Evolutionary conservation across 371 early-diverging fungal genomes (phyloP).

Genomic region (Mucor saturninus): DNA sequence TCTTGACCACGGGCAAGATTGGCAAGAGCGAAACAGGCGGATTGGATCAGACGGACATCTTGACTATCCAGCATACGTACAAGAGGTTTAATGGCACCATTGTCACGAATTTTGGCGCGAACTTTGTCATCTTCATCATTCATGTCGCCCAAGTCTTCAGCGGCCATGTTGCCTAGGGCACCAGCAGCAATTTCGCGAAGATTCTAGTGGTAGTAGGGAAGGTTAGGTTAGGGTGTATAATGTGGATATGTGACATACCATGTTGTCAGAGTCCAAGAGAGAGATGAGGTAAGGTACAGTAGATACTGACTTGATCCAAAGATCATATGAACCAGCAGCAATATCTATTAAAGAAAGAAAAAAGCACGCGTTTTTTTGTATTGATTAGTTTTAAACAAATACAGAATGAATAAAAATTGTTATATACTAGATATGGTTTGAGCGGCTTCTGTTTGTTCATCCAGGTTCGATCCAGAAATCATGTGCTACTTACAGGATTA

Average conservation of each 20-base stretch:
- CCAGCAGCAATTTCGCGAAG: conserved; percentile 46
- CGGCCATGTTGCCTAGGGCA: conserved; percentile 75
- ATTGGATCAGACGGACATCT: conserved; percentile 55
- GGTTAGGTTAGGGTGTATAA: no score
- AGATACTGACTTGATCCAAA: conserved; percentile 60
- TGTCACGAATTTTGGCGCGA: conserved; percentile 60
- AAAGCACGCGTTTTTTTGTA: neutral
- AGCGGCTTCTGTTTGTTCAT: conserved; percentile 67
- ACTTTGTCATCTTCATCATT: conserved; percentile 68
- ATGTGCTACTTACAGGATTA: conserved; percentile 16
- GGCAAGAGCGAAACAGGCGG: conserved; percentile 79
- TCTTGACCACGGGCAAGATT: conserved; percentile 72
- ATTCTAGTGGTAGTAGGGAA: conserved; percentile 11
- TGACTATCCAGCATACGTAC: conserved; percentile 57
- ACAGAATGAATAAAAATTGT: neutral
- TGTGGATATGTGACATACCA: conserved; percentile 27
- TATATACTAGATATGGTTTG: conserved; percentile 71
- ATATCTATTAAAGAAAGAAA: conserved; percentile 48
- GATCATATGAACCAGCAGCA: conserved; percentile 63
- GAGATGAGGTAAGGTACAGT: conserved; percentile 66
- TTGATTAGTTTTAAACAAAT: no score
- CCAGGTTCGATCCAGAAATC: conserved; percentile 46
- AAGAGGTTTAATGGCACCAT: conserved; percentile 65
- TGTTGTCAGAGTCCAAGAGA: conserved; percentile 57
- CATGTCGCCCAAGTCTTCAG: conserved; percentile 76